Evolutionary conservation across 192 early-diverging fungal species (phyloP), one percentile per base, ranked within the genome.

Genomic region (Backusella circina): DNA sequence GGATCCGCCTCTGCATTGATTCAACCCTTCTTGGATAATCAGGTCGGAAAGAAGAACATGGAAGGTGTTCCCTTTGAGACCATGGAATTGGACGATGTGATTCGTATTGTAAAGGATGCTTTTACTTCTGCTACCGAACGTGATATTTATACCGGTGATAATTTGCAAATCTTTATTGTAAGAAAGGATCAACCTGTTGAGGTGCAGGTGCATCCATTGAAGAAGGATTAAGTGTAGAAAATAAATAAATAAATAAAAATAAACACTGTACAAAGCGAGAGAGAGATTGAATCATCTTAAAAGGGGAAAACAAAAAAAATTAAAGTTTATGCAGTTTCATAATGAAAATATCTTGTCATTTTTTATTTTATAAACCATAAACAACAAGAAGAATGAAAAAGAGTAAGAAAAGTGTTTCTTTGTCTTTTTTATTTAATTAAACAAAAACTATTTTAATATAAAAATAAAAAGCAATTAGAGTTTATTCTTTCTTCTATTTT

Each of bases 91-190:
- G 93, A 93, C 0, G 73, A 87, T 74, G 96, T 92, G 6, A 65
- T 93, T 30, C 83, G 90, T 41, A 89, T 99, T 66, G 90, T 92
- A 38, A 98, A 97, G 80, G 98, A 99, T 79, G 93, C 96, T 9
- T 99, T 99, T 80, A 96, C 94, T 4, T 91, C 93, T 32, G 97
- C 97, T 18, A 93, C 98, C 2, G 98, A 99, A 88, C 94, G 98
- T 71, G 97, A 99, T 82, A 99, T 99, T 67, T 92, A 98, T 83
- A 99, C 98, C 23, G 98, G 98, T 75, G 98, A 99, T 84, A 91
- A 86, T 80, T 85, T 98, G 12, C 94, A 99, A 74, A 92, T 99
- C 75, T 97, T 93, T 84, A 86, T 95, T 38, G 91, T 99, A 70
- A 93, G 88, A 51, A 88, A 82, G 77, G 88, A 88, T 13, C 64